Percentiles rank a stretch among this genome's conserved stretches.
Conservation (phyloP, 164 flowering plant species). For the Vitis cinerea region DNA sequence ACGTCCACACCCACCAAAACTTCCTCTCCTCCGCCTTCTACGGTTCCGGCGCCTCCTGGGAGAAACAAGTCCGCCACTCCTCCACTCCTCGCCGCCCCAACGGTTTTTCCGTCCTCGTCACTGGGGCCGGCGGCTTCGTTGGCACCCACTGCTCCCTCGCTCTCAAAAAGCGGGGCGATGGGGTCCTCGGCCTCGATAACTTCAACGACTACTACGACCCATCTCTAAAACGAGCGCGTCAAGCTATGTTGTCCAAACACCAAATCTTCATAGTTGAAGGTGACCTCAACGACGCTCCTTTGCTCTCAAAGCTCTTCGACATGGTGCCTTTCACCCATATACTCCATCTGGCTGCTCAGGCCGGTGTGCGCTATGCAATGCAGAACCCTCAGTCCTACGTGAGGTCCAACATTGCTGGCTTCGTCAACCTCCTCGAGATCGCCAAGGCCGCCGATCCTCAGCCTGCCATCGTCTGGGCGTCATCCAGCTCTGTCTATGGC, state of each 20-base stretch:
- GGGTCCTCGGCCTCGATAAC: conserved; percentile 86
- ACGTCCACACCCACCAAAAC: conserved; percentile 33
- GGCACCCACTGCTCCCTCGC: conserved; percentile 62
- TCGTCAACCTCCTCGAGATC: conserved; percentile 68
- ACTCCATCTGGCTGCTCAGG: conserved; percentile 92
- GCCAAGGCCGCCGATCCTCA: conserved; percentile 72
- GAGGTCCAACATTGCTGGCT: conserved; percentile 79
- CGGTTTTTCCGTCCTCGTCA: conserved; percentile 46
- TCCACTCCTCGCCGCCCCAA: conserved; percentile 41
- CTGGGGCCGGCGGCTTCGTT: conserved; percentile 49
- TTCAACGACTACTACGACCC: conserved; percentile 88
- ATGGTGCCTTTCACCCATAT: conserved; percentile 83
- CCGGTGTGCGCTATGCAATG: conserved; percentile 95
- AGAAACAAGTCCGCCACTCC: conserved; percentile 48
- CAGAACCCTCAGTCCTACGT: conserved; percentile 84
- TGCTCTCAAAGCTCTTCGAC: conserved; percentile 71
- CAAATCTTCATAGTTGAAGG: conserved; percentile 75
- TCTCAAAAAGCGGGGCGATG: conserved; percentile 85
- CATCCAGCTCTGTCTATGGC: conserved; percentile 92
- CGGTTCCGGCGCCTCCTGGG: conserved; percentile 38
- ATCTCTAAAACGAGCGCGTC: conserved; percentile 69
- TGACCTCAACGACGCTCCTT: conserved; percentile 62
- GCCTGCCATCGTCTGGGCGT: conserved; percentile 92
- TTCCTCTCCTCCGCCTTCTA: conserved; percentile 50
- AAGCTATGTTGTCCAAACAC: conserved; percentile 45